phyloP scores from a whole-genome alignment of 352 stramenopile genomes.

The Peronosclerospora sorghi region DNA sequence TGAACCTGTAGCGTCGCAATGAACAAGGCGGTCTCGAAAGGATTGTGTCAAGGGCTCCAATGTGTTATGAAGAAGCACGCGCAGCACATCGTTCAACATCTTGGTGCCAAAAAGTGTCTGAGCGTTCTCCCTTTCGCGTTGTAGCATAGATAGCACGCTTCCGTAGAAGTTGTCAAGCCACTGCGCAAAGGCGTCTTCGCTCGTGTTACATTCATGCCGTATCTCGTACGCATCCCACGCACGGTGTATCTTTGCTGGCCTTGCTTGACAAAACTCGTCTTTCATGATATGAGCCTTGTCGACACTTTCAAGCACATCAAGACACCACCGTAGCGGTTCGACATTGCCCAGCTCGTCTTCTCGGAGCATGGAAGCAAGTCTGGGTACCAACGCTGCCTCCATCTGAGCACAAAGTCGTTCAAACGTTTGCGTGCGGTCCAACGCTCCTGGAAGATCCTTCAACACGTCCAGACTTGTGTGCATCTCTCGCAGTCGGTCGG shows the following conservation, averaged over 20 bases:
- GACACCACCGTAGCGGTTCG: constrained; percentile 29
- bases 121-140: constrained; percentile 32
- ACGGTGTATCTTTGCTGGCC: constrained; percentile 41
- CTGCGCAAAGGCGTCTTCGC: constrained; percentile 10
- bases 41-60: constrained; percentile 35
- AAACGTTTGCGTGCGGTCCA: constrained; percentile 42
- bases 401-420: constrained; percentile 44
- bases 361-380: constrained; percentile 28
- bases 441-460: constrained; percentile 45
- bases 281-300: constrained; percentile 29
- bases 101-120: constrained; percentile 37
- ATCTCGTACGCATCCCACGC: constrained; percentile 38
- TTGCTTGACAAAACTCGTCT: constrained; percentile 32
- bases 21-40: constrained; percentile 40
- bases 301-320: constrained; percentile 43
- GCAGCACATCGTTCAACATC: constrained; percentile 20
- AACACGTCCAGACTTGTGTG: constrained; percentile 47
- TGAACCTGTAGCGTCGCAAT: constrained; percentile 5
- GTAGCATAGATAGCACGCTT: constrained; percentile 42
- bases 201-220: constrained; percentile 2
- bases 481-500: constrained; percentile 50
- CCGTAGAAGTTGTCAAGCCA: constrained; percentile 54
- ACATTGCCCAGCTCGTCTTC: constrained; percentile 34
- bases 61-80: constrained; percentile 38
- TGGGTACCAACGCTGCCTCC: constrained; percentile 34